Evolutionary conservation across 129 eudicot genomes (phyloP).

Genomic region (Flaveria bidentis): DNA sequence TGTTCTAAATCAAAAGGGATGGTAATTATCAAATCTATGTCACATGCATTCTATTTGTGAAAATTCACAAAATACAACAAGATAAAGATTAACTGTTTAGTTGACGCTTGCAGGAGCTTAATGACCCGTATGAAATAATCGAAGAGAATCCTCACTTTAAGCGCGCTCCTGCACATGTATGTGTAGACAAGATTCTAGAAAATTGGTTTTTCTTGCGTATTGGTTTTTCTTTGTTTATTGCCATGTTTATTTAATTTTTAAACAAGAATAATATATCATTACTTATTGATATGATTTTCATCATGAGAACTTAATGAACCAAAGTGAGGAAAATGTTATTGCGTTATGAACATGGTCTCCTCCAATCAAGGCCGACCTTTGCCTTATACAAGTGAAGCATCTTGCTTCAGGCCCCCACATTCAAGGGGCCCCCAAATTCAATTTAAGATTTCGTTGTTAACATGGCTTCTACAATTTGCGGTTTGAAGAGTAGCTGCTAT

Average conservation of each 20-base stretch:
- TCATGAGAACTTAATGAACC: not conserved
- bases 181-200: slow-evolving; percentile 64
- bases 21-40: slow-evolving; percentile 40
- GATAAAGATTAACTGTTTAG: not conserved
- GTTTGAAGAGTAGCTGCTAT: too few species aligned
- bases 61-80: not conserved
- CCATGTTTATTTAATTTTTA: too few species aligned
- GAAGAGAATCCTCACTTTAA: slow-evolving; percentile 61
- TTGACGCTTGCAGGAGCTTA: slow-evolving; percentile 30
- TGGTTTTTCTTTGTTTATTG: too few species aligned
- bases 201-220: too few species aligned
- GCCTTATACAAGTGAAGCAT: too few species aligned
- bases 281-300: too few species aligned
- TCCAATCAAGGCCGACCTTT: too few species aligned
- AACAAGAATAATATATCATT: slow-evolving; percentile 23
- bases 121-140: slow-evolving; percentile 45
- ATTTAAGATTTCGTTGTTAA: too few species aligned
- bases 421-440: too few species aligned
- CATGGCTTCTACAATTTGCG: too few species aligned
- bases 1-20: slow-evolving; percentile 63
- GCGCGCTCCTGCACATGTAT: slow-evolving; percentile 53
- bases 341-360: too few species aligned
- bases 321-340: slow-evolving; percentile 30
- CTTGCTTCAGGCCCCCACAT: too few species aligned
- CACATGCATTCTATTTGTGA: not conserved